phyloP scores from a whole-genome alignment of 768 basidiomycete genomes.

The Kwoniella botswanensis region DNA sequence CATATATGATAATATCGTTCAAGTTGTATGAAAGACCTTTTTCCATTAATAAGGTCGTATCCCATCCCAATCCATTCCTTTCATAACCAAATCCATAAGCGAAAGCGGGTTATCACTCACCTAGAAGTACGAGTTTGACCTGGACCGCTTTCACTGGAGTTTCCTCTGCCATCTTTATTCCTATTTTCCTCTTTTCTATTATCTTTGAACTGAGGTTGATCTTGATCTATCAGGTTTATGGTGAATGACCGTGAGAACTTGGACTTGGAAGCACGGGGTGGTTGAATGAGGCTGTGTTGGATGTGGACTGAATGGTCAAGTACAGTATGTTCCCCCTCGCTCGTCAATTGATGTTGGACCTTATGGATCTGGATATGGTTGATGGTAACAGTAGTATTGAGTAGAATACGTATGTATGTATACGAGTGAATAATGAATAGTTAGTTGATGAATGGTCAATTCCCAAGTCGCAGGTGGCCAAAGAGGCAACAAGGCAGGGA shows the following conservation, averaged over 20 bases:
- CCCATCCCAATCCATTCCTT: neutral
- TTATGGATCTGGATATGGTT: too few species aligned
- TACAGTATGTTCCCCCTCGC: neutral
- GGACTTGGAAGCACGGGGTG: neutral
- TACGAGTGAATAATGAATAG: too few species aligned
- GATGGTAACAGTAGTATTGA: too few species aligned
- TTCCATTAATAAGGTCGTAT: neutral
- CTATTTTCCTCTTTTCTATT: neutral
- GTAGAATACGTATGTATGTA: too few species aligned
- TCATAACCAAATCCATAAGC: neutral
- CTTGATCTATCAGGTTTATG: neutral
- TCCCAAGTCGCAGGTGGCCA: too few species aligned
- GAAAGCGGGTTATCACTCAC: conserved; percentile 61
- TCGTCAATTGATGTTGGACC: too few species aligned
- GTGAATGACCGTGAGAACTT: neutral
- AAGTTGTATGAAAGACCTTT: neutral
- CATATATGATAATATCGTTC: neutral
- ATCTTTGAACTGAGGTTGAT: too few species aligned
- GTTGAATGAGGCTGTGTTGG: neutral
- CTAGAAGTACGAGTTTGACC: conserved; percentile 95
- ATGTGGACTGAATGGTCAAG: too few species aligned
- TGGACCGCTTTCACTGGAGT: conserved; percentile 75
- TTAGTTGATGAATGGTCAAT: too few species aligned
- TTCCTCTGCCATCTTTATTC: conserved; percentile 44
- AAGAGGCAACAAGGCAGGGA: too few species aligned